Evolutionary conservation across 768 basidiomycete genomes (phyloP).

Genomic region (Neoboletus subvelutipes): DNA sequence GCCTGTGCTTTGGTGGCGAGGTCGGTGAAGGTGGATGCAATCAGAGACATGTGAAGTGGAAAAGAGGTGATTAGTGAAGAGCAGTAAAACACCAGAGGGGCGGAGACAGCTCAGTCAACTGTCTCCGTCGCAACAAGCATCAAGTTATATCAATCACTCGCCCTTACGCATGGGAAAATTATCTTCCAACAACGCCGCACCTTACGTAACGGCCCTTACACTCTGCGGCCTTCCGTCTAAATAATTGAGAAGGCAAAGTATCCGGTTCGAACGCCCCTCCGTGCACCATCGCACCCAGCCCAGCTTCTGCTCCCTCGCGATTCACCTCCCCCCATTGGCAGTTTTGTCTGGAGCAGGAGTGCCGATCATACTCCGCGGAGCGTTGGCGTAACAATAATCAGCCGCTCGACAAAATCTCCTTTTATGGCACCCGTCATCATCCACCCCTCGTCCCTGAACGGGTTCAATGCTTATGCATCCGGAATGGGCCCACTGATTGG

Average conservation of each 20-base stretch:
- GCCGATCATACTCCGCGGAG: conserved; percentile 21
- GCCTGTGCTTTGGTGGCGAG: conserved; percentile 29
- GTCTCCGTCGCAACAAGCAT: conserved; percentile 26
- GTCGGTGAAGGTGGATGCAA: conserved; percentile 26
- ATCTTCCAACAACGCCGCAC: conserved; percentile 5
- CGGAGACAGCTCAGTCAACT: not conserved
- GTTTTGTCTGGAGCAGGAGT: not conserved
- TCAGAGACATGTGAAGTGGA: conserved; percentile 30
- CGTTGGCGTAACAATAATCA: conserved; percentile 8
- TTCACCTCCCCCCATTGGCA: not conserved
- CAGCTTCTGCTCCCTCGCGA: conserved; percentile 10
- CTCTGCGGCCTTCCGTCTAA: conserved; percentile 15
- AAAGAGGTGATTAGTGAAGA: conserved; percentile 9
- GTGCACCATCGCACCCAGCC: not conserved
- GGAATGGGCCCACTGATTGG: not conserved
- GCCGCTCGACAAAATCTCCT: conserved; percentile 9
- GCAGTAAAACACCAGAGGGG: conserved; percentile 6
- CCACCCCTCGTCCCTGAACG: conserved; percentile 25
- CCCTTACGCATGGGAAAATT: conserved; percentile 27
- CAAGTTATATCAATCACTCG: conserved; percentile 30
- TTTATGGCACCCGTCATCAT: conserved; percentile 14
- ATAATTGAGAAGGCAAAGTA: not conserved
- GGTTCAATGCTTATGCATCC: conserved; percentile 15
- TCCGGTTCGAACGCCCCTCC: conserved; percentile 1
- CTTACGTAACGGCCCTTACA: conserved; percentile 18